Percentiles rank a stretch among this genome's conserved stretches.
Evolutionary conservation across 495 filamentous ascomycete species (phyloP).

Genomic region (Penicillium ochrochloron): DNA sequence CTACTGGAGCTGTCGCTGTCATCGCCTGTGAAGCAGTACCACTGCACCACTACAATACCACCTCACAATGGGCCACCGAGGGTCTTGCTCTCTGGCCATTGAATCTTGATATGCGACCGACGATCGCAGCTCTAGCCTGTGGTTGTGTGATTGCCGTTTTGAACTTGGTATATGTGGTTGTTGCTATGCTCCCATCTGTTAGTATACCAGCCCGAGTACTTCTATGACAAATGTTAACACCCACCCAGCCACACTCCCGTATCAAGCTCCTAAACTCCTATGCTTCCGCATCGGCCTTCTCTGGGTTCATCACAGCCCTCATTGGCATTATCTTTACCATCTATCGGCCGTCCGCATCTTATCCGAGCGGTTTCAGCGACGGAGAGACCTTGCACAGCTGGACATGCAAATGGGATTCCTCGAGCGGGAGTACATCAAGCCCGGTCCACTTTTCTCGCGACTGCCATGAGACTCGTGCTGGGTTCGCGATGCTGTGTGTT

Average conservation of each 20-base stretch:
- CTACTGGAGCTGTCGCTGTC: constrained; percentile 40
- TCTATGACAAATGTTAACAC: constrained; percentile 1
- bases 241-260: constrained; percentile 40
- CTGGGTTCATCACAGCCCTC: constrained; percentile 48
- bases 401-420: constrained; percentile 55
- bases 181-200: constrained; percentile 51
- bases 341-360: constrained; percentile 45
- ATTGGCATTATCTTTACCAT: constrained; percentile 48
- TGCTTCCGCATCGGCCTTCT: constrained; percentile 36
- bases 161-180: constrained; percentile 46
- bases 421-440: constrained; percentile 17
- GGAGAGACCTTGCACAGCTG: constrained; percentile 55
- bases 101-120: constrained; percentile 53
- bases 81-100: constrained; percentile 55
- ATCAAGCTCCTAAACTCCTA: constrained; percentile 46
- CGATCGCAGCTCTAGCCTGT: constrained; percentile 48
- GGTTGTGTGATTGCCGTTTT: constrained; percentile 47
- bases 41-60: constrained; percentile 45
- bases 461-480: constrained; percentile 46
- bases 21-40: constrained; percentile 49
- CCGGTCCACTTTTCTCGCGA: constrained; percentile 50
- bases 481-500: constrained; percentile 46
- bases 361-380: constrained; percentile 40
- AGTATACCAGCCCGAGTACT: constrained; percentile 19
- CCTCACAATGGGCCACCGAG: constrained; percentile 38